phyloP scores from a whole-genome alignment of 1,284 basidiomycete species.

The Rhizopogon hawkerae region DNA sequence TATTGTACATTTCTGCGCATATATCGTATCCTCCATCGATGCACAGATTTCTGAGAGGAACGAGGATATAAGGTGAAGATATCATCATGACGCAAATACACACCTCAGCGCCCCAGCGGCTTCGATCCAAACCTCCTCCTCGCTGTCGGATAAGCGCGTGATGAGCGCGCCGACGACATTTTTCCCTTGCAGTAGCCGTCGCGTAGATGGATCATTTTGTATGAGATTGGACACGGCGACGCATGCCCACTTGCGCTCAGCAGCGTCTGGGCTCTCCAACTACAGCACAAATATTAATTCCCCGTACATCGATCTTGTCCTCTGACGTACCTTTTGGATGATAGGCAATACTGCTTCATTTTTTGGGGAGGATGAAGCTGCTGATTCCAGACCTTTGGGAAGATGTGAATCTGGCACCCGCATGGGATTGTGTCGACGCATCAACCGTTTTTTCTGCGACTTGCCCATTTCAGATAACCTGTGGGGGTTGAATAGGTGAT shows the following conservation, averaged over 20 bases:
- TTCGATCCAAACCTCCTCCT: conserved; percentile 82
- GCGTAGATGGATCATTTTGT: conserved; percentile 80
- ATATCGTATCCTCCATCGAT: conserved; percentile 92
- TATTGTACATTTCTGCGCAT: conserved; percentile 95
- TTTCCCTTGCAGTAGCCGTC: conserved; percentile 81
- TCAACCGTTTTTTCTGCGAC: conserved; percentile 72
- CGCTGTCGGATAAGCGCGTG: conserved; percentile 71
- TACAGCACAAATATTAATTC: conserved; percentile 21
- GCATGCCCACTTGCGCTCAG: conserved; percentile 87
- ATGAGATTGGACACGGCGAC: conserved; percentile 87
- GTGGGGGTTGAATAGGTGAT: background rate
- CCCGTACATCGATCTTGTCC: conserved; percentile 2
- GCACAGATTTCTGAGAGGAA: conserved; percentile 67
- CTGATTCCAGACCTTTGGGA: conserved; percentile 66
- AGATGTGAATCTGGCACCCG: conserved; percentile 87
- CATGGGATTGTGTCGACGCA: conserved; percentile 84
- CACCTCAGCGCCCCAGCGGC: conserved; percentile 76
- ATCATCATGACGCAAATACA: conserved; percentile 13
- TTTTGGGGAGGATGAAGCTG: conserved; percentile 63
- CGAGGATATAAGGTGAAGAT: conserved; percentile 5
- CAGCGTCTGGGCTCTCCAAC: conserved; percentile 67
- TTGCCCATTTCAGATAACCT: conserved; percentile 61
- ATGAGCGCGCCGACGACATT: conserved; percentile 85
- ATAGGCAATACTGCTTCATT: conserved; percentile 75
- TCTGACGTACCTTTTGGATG: conserved; percentile 63